Evolutionary conservation across 768 basidiomycete species (phyloP).

Genomic region (Fomitopsis pulvina): DNA sequence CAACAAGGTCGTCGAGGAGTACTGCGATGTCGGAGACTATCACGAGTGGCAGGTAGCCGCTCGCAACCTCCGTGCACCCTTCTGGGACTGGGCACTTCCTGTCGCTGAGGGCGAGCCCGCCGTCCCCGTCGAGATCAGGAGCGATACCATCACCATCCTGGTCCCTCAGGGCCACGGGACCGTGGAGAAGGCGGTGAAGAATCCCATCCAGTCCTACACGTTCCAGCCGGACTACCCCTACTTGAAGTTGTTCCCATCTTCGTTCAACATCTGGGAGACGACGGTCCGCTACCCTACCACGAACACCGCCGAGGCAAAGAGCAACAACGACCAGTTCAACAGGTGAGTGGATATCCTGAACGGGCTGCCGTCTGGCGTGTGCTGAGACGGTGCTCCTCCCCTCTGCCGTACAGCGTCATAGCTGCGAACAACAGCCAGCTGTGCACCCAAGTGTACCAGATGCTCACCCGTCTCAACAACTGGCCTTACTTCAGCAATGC

Average conservation of each 20-base stretch:
- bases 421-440: neutral
- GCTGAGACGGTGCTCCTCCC: neutral
- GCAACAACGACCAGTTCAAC: conserved; percentile 3
- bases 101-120: conserved; percentile 14
- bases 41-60: conserved; percentile 29
- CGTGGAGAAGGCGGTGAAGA: conserved; percentile 18
- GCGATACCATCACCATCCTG: conserved; percentile 27
- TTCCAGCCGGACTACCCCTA: conserved; percentile 8
- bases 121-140: conserved; percentile 35
- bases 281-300: conserved; percentile 29
- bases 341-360: conserved; percentile 12
- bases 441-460: conserved; percentile 8
- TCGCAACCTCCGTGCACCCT: conserved; percentile 32
- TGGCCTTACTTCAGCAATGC: conserved; percentile 46
- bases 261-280: conserved; percentile 18
- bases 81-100: conserved; percentile 44
- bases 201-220: conserved; percentile 9
- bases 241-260: conserved; percentile 8
- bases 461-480: conserved; percentile 17
- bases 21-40: conserved; percentile 21
- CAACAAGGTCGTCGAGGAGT: conserved; percentile 33
- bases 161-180: too few relatives aligned
- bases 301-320: conserved; percentile 3
- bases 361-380: conserved; percentile 3
- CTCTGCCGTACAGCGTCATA: neutral